Evolutionary conservation across 1,139 yeast genomes (phyloP).

Genomic region (Suhomyces atakaporum): DNA sequence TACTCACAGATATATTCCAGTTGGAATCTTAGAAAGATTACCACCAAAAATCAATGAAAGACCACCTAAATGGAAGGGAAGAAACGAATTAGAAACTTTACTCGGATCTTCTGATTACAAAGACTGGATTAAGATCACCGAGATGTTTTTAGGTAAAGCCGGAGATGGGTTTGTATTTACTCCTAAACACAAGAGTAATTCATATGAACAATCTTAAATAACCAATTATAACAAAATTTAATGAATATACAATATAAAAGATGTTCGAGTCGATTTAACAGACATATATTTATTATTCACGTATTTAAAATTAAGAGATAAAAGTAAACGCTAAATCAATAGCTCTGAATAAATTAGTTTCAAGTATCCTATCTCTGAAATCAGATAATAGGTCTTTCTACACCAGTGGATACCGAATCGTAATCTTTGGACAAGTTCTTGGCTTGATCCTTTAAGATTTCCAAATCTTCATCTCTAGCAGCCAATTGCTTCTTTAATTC

Average conservation of each 20-base stretch:
- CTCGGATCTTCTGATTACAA: conserved; percentile 80
- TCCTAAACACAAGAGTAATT: conserved; percentile 94
- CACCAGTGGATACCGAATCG: conserved; percentile 45
- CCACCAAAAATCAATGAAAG: conserved; percentile 92
- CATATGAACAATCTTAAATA: conserved; percentile 44
- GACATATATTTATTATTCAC: no score
- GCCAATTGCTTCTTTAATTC: conserved; percentile 57
- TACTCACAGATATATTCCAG: conserved; percentile 91
- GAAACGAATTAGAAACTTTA: conserved; percentile 89
- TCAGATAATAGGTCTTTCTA: no score
- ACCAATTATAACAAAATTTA: no score
- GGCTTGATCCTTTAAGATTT: conserved; percentile 71
- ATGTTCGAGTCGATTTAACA: no score
- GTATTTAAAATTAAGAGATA: no score
- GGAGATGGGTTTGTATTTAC: conserved; percentile 72
- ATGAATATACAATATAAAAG: no score
- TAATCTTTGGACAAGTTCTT: conserved; percentile 66
- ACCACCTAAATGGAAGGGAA: conserved; percentile 93
- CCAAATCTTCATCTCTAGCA: conserved; percentile 63
- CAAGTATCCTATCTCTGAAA: no score
- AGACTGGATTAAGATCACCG: conserved; percentile 97
- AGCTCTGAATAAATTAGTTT: no score
- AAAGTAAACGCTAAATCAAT: no score
- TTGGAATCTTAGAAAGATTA: conserved; percentile 83
- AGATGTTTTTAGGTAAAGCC: conserved; percentile 89